Evolutionary conservation across 306 rosid genomes (phyloP).

Genomic region (Cicer judaicum): DNA sequence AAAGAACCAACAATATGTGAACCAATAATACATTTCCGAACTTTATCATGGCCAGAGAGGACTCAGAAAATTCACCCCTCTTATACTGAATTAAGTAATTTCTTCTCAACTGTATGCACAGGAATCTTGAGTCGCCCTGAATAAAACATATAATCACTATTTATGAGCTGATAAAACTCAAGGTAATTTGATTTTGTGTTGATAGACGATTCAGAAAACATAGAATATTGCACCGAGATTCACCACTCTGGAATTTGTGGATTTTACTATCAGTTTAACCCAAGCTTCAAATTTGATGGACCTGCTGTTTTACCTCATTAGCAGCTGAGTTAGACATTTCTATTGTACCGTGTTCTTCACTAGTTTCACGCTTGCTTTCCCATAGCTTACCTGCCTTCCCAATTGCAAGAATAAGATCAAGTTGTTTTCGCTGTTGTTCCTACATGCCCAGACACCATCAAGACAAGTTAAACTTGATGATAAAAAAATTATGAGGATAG

Average conservation of each 20-base stretch:
- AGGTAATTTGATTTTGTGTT: slow-evolving; percentile 13
- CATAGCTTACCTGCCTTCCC: slow-evolving; percentile 68
- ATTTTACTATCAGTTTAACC: slow-evolving; percentile 35
- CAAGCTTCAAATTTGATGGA: slow-evolving; percentile 63
- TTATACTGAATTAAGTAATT: slow-evolving; percentile 28
- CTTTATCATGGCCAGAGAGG: slow-evolving; percentile 8
- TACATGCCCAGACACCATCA: slow-evolving; percentile 44
- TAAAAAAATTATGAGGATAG: neutral
- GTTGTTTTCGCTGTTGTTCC: slow-evolving; percentile 94
- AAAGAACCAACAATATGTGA: slow-evolving; percentile 23
- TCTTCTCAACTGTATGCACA: slow-evolving; percentile 38
- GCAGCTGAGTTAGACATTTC: slow-evolving; percentile 47
- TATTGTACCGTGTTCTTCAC: slow-evolving; percentile 45
- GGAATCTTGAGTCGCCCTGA: slow-evolving; percentile 35
- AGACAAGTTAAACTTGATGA: slow-evolving; percentile 25
- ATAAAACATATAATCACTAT: slow-evolving; percentile 29
- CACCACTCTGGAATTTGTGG: slow-evolving; percentile 26
- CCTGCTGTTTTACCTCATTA: slow-evolving; percentile 58
- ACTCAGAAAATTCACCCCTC: slow-evolving; percentile 21
- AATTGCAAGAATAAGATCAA: slow-evolving; percentile 82
- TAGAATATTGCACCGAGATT: slow-evolving; percentile 34
- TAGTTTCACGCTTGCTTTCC: slow-evolving; percentile 57
- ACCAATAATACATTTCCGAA: slow-evolving; percentile 9
- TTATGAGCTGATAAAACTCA: slow-evolving; percentile 35
- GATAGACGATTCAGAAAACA: slow-evolving; percentile 33